Conservation (phyloP, 768 basidiomycete genomes). For the Mrakia frigida region DNA sequence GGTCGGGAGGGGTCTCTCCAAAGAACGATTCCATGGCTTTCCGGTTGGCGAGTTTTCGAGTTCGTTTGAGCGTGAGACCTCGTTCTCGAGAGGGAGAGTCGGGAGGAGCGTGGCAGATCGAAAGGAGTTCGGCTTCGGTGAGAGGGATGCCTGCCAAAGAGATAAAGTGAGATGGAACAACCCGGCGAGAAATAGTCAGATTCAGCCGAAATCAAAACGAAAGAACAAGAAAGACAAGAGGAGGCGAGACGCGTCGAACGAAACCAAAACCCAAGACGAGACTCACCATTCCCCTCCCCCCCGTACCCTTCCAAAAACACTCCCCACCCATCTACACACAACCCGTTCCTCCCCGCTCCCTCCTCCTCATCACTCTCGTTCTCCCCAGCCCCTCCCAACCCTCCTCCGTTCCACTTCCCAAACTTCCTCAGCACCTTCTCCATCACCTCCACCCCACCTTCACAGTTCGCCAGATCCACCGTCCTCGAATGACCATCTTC, state of each 20-base stretch:
- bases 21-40: conserved; percentile 51
- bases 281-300: conserved; percentile 47
- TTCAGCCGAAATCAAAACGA: no score
- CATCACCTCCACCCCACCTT: conserved; percentile 76
- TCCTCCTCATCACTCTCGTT: conserved; percentile 56
- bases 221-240: conserved; percentile 4
- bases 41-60: conserved; percentile 43
- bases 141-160: conserved; percentile 69
- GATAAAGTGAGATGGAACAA: no score
- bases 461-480: conserved; percentile 68
- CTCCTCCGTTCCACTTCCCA: conserved; percentile 52
- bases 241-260: no score
- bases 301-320: conserved; percentile 61
- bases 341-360: conserved; percentile 44
- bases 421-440: conserved; percentile 87
- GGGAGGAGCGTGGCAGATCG: conserved; percentile 74
- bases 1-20: conserved; percentile 49
- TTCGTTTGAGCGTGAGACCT: conserved; percentile 67
- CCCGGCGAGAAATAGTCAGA: no score
- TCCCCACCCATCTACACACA: conserved; percentile 84
- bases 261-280: neutral
- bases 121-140: conserved; percentile 71
- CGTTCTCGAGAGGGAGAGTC: conserved; percentile 73
- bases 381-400: conserved; percentile 47
- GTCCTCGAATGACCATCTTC: conserved; percentile 70